Base-by-base conservation (phyloP, 2,329 filamentous ascomycete species). In the Ceratocystis harringtonii region DNA sequence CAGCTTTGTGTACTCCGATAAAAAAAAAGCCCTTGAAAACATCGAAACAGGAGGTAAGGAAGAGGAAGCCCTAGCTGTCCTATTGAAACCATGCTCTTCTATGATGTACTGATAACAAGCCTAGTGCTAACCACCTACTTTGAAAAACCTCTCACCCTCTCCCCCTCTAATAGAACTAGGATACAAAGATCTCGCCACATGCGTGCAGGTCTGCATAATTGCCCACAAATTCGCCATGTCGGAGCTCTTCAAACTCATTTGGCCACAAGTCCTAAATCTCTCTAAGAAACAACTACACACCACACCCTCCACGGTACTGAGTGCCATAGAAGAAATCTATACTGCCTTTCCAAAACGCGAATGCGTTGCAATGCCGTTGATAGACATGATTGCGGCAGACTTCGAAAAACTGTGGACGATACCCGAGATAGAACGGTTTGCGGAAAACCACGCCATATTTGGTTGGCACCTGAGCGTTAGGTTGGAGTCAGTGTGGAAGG, bases 401-500 rank as follows among this genome's bases (percentile, higher is more conserved):
- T 63, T 63, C n/a, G 6, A 52, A 1, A 32, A 17, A 28, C 44
- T 63, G 7, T 36, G 28, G 44, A n/a, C 15, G 28, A 12, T 32
- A 5, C 43, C 43, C 10, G 44, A 19, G 10, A 36, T 63, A 12
- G 10, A 10, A 10, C 15, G n/a, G 5, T 63, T 63, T 19, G 61
- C 61, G 1, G 3, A 15, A 15, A 17, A 0, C 8, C 6, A 63
- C 19, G 61, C 41, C 3, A 36, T n/a, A 6, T 52, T 63, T 63
- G 44, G 44, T 1, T 63, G 61, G 61, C 44, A 52, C 28, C 30
- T 63, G 28, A 63, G 61, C 61, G 7, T 63, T 5, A 30, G 61
- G 17, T 28, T 63, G 2, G 43, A 63, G 5, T 4, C 30, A 4
- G 5, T 7, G 5, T 63, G 61, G 61, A 15, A 4, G 7, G 7